Evolutionary conservation across 345 rosid genomes (phyloP).

Genomic region (Gossypium mustelinum): DNA sequence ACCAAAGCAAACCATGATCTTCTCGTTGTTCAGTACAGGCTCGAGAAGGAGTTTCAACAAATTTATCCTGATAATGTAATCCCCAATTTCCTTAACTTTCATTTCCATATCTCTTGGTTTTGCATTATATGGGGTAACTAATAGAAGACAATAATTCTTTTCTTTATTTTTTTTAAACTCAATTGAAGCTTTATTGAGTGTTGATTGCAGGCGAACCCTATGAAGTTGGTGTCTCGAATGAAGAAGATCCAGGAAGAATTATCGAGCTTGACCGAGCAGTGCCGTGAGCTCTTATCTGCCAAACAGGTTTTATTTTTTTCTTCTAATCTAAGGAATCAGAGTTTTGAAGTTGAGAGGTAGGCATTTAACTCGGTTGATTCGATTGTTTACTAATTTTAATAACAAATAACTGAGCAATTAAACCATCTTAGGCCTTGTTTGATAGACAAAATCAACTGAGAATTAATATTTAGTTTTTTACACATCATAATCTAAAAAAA

Average conservation of each 20-base stretch:
- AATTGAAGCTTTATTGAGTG: not conserved
- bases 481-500: too few species aligned
- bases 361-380: too few species aligned
- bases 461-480: too few species aligned
- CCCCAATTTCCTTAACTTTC: not conserved
- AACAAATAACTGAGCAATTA: too few species aligned
- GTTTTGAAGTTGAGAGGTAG: too few species aligned
- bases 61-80: slow-evolving; percentile 72
- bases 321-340: not conserved
- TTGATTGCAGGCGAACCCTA: slow-evolving; percentile 66
- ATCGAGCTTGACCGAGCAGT: slow-evolving; percentile 54
- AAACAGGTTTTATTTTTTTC: slow-evolving; percentile 56
- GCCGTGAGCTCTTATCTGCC: slow-evolving; percentile 75
- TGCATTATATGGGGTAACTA: not conserved
- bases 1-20: slow-evolving; percentile 68
- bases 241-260: slow-evolving; percentile 81
- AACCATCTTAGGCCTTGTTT: too few species aligned
- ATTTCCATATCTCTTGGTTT: not conserved
- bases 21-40: slow-evolving; percentile 53
- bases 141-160: not conserved
- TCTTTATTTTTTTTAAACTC: not conserved
- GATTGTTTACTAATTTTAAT: too few species aligned
- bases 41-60: slow-evolving; percentile 76
- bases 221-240: slow-evolving; percentile 64
- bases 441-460: too few species aligned